phyloP scores from a whole-genome alignment of 140 eudicot genomes.

The Bidens hawaiensis region DNA sequence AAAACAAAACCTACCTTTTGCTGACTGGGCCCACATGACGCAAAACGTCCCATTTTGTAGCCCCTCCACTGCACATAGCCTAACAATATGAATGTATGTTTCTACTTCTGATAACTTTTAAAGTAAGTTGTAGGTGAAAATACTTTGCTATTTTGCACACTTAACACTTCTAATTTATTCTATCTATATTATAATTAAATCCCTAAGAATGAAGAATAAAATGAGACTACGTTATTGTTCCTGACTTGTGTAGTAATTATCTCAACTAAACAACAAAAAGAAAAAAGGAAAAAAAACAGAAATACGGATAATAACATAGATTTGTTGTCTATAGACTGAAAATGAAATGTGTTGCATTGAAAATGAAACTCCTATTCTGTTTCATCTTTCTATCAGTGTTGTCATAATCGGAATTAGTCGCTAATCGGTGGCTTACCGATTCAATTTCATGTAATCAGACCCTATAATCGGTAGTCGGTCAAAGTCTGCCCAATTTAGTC shows the following conservation, averaged over 20 bases:
- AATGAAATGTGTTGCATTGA: neutral
- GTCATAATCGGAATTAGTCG: too few species aligned
- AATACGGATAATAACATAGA: neutral
- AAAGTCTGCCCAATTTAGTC: too few species aligned
- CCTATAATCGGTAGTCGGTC: too few species aligned
- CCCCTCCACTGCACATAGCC: too few species aligned
- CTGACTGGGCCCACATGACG: too few species aligned
- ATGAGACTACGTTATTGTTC: neutral
- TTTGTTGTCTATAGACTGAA: neutral
- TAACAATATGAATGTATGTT: neutral
- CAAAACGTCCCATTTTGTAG: too few species aligned
- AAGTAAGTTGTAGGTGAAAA: neutral
- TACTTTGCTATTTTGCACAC: slow-evolving; percentile 1
- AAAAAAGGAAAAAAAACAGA: neutral
- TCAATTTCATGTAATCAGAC: too few species aligned
- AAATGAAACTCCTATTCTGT: neutral
- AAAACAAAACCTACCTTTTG: too few species aligned
- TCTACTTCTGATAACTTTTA: neutral
- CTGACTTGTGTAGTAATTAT: neutral
- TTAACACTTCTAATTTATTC: neutral
- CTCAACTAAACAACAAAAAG: neutral
- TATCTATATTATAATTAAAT: neutral
- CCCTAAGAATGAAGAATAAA: neutral
- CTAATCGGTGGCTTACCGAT: too few species aligned
- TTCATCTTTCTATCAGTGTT: too few species aligned